Conservation (phyloP, 768 basidiomycete species). For the Sarcodon aspratus region DNA sequence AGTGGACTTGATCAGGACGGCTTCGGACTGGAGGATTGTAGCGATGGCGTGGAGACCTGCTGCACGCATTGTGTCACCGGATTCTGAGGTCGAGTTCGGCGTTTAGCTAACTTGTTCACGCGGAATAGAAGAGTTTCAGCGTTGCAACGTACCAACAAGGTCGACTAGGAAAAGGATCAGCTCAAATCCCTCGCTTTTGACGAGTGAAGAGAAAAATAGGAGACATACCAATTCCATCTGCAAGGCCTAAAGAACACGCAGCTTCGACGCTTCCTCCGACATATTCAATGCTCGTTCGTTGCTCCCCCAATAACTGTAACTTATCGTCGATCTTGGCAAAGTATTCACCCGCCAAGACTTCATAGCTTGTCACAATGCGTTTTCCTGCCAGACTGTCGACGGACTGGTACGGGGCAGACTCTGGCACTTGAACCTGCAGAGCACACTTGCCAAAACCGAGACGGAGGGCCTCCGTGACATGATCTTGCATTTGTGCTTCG, state of each 20-base stretch:
- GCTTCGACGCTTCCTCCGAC: conserved; percentile 98
- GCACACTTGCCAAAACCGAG: conserved; percentile 91
- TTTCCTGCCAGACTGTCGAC: conserved; percentile 82
- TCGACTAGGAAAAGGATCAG: conserved; percentile 51
- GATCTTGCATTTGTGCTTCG: conserved; percentile 72
- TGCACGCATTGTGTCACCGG: conserved; percentile 98
- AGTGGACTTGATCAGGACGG: conserved; percentile 82
- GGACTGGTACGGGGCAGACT: conserved; percentile 51
- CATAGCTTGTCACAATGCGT: conserved; percentile 91
- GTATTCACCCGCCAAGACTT: conserved; percentile 72
- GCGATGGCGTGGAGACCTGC: conserved; percentile 91
- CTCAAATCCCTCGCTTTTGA: background rate
- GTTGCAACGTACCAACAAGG: conserved; percentile 70
- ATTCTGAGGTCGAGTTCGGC: conserved; percentile 44
- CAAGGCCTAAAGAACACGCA: conserved; percentile 90
- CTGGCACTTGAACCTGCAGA: conserved; percentile 86
- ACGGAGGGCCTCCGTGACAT: conserved; percentile 68
- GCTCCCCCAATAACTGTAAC: conserved; percentile 36
- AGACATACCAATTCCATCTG: conserved; percentile 86
- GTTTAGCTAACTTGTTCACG: background rate
- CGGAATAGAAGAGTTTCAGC: background rate
- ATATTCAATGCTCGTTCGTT: conserved; percentile 80
- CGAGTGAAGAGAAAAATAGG: background rate
- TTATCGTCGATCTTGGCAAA: conserved; percentile 57
- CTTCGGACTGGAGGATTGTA: conserved; percentile 78